Evolutionary conservation across 345 rosid species (phyloP).

Genomic region (Syzygium grande): DNA sequence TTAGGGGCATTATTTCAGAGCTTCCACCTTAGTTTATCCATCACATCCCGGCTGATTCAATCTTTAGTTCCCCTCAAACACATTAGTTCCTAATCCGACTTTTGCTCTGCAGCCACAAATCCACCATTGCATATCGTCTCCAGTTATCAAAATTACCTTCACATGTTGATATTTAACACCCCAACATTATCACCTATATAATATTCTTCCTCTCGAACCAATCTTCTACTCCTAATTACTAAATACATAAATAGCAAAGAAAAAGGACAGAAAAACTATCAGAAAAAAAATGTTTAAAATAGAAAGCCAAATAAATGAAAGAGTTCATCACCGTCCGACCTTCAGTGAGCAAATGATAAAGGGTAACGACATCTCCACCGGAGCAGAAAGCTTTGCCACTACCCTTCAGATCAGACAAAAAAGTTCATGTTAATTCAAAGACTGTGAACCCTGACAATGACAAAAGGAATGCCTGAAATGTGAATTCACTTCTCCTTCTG

Average conservation of each 20-base stretch:
- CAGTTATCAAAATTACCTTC: background rate
- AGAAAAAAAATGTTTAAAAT: background rate
- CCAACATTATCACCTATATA: background rate
- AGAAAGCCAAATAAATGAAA: background rate
- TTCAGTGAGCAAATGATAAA: slow-evolving; percentile 44
- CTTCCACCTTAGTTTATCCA: background rate
- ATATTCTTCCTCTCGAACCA: background rate
- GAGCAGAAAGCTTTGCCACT: slow-evolving; percentile 77
- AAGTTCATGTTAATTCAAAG: background rate
- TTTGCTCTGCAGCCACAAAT: background rate
- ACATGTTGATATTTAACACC: too few relatives aligned
- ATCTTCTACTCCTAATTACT: background rate
- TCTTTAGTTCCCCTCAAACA: background rate
- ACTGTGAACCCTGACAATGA: background rate
- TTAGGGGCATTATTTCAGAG: background rate
- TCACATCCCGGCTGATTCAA: background rate
- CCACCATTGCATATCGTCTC: background rate
- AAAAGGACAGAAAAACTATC: background rate
- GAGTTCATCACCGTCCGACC: slow-evolving; percentile 25
- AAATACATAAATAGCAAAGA: background rate
- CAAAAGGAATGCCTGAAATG: background rate
- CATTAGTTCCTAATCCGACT: background rate
- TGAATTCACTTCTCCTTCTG: background rate
- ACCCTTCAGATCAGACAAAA: slow-evolving; percentile 53
- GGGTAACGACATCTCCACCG: slow-evolving; percentile 65